Evolutionary conservation across 2,329 filamentous ascomycete species (phyloP), one percentile per base, ranked within the genome.

Genomic region (Mycogone perniciosa): DNA sequence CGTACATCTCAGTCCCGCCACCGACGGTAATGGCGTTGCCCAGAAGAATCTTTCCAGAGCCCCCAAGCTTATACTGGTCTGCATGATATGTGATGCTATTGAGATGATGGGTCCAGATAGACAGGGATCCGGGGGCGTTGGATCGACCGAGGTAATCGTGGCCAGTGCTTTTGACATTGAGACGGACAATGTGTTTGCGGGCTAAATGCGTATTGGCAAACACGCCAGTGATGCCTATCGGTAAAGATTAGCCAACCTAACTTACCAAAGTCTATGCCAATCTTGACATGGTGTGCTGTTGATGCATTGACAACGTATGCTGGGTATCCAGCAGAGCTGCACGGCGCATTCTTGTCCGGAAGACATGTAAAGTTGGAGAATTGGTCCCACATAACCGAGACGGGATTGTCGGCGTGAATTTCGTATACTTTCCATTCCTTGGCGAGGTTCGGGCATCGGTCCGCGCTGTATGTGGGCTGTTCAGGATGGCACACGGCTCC

Each of bases 41-140:
- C 0, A 61, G 56, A 42, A 83, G 78, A 1, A 63, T 54, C 5
- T 60, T 57, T 7, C 66, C 62, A 44, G 69, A 71, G 29, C 71
- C 74, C 9, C 67, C 57, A 31, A 76, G 71, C 13, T 57, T 64
- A 56, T 79, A 75, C 1, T 63, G 50, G 2, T 65, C 68, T 6
- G 70, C 55, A 48, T 70, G 71, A 33, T 71, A 69, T 1, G 56
- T 30, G 2, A 72, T 59, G 5, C 59, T 60, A 26, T 69, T 70
- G 42, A 81, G 64, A 52, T 78, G 62, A 47, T 76, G 77, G 0
- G 70, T 73, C 79, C 77, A 81, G 51, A 80, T 72, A 1, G 71
- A 78, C 1, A 83, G 63, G 0, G 77, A 73, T 1, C 79, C 77
- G 0, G 71, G 71, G 0, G 71, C 73, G n/a, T 67, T 66, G 6